Evolutionary conservation across 2,329 filamentous ascomycete species (phyloP), one percentile per base, ranked within the genome.

Genomic region (Claviceps spartinae): DNA sequence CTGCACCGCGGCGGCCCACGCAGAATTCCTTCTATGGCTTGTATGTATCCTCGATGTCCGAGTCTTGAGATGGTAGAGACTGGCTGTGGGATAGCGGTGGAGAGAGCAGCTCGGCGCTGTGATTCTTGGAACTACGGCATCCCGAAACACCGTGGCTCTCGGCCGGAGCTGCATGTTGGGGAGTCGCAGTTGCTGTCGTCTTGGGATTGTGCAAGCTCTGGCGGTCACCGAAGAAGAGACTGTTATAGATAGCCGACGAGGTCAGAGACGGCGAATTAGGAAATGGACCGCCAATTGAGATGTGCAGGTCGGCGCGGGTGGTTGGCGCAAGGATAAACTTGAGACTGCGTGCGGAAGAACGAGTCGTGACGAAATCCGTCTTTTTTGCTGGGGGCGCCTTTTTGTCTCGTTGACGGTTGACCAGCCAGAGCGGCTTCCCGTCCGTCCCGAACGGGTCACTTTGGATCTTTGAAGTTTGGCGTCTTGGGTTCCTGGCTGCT

Each of bases 1-100:
- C 24, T 79, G 78, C 18, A 88, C 83, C 7, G 86, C 86, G 45
- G 87, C 85, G 2, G 82, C 84, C 77, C 85, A 88, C 48, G 82
- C 81, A n/a, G 84, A 89, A 30, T 72, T 70, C 26, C 70, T 67
- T 47, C 62, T 67, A 6, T 68, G 61, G 7, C 69, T 72, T 16
- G 68, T 68, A 59, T 79, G 76, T 54, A 77, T 53, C 34, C 58
- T 52, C 26, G 64, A 57, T 50, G 60, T 60, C 34, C 61, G 62
- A 56, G 57, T 59, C 55, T 67, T 67, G 58, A 40, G 38, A n/a
- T 43, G 36, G 8, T 26, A 40, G 38, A 52, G 34, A 65, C 62
- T 54, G 66, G 62, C 53, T 61, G 59, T 54, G 61, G 66, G 48
- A 66, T 54, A 44, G 50, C 63, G 61, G 55, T 66, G 67, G 42